Evolutionary conservation across 441 rosid species (phyloP).

Genomic region (Croton setiger): DNA sequence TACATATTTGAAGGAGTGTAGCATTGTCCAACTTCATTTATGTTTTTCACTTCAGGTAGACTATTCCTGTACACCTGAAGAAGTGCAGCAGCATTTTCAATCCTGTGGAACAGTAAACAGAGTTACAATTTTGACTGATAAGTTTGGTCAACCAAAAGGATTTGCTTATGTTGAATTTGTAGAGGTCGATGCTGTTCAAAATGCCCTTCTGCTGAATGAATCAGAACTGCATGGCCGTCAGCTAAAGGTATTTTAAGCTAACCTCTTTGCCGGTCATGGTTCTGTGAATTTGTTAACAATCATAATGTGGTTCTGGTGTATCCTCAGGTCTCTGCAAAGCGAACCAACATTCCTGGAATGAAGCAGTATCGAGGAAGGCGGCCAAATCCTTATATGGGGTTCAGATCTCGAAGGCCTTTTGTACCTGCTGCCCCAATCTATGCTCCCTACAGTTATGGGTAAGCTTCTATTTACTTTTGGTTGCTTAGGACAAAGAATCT

Average conservation of each 20-base stretch:
- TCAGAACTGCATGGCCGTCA: constrained; percentile 96
- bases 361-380: constrained; percentile 85
- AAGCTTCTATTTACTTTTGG: constrained; percentile 23
- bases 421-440: constrained; percentile 58
- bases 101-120: constrained; percentile 94
- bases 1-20: neutral
- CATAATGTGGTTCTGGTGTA: constrained; percentile 14
- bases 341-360: constrained; percentile 93
- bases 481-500: neutral
- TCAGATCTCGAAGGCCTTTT: constrained; percentile 70
- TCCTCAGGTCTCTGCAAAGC: constrained; percentile 71
- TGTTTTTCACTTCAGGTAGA: constrained; percentile 58
- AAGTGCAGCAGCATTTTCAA: constrained; percentile 95
- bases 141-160: constrained; percentile 93
- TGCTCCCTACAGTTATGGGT: constrained; percentile 85
- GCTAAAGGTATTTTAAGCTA: constrained; percentile 48
- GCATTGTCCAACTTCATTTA: neutral
- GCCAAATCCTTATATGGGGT: constrained; percentile 58
- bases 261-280: constrained; percentile 4
- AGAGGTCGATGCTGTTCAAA: constrained; percentile 80
- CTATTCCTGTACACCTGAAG: constrained; percentile 93
- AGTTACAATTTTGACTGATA: constrained; percentile 91
- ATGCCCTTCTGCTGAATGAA: constrained; percentile 75
- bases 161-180: constrained; percentile 96
- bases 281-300: constrained; percentile 2